Conservation (phyloP, 441 rosid genomes). For the Melastoma candidum region DNA sequence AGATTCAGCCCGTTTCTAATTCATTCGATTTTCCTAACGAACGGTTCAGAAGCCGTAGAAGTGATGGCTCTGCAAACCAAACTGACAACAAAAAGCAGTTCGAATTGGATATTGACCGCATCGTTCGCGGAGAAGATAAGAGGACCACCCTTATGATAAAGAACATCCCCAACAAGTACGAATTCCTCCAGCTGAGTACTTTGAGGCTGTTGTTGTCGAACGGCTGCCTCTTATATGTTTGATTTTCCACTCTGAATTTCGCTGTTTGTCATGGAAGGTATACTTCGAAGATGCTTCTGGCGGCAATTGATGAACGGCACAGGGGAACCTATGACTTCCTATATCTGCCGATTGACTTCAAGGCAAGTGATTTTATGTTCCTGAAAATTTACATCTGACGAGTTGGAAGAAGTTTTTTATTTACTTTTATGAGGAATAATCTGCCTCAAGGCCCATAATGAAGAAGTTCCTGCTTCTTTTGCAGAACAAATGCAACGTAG, state of each 20-base stretch:
- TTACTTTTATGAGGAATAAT: not conserved
- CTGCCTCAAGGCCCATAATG: not conserved
- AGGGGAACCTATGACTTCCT: constrained; percentile 68
- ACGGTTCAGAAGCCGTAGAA: constrained; percentile 52
- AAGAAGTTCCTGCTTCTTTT: not conserved
- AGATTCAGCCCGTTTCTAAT: constrained; percentile 35
- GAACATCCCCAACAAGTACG: constrained; percentile 71
- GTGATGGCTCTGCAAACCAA: constrained; percentile 41
- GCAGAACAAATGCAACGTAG: constrained; percentile 47
- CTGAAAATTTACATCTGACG: constrained; percentile 3
- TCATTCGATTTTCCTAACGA: constrained; percentile 52
- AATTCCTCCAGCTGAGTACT: not conserved
- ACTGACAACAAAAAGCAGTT: constrained; percentile 48
- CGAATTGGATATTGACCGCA: constrained; percentile 60
- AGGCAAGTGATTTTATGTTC: constrained; percentile 31
- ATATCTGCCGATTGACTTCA: constrained; percentile 72
- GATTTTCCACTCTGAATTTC: constrained; percentile 3
- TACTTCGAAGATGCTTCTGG: constrained; percentile 74
- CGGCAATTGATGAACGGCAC: constrained; percentile 68
- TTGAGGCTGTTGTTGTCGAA: not conserved
- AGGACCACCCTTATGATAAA: constrained; percentile 72
- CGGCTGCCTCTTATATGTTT: not conserved
- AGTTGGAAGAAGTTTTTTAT: not conserved
- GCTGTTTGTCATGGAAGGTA: constrained; percentile 34
- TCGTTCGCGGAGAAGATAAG: constrained; percentile 46